Base-by-base conservation (phyloP, 2,329 filamentous ascomycete species). In the Pleoardoris graminearum region DNA sequence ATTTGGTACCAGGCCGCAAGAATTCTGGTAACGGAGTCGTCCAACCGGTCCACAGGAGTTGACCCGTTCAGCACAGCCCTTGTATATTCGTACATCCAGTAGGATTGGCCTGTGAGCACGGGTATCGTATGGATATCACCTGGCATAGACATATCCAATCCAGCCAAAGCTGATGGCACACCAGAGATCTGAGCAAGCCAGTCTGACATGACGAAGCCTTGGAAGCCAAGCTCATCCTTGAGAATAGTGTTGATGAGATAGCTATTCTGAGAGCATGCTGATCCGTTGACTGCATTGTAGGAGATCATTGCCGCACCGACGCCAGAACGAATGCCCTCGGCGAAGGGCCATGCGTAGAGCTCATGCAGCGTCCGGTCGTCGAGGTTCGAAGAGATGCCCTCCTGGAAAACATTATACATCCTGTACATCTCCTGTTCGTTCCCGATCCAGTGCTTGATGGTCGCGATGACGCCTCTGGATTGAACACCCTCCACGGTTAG, bases 111-210 rank as follows among this genome's bases (percentile, higher is more conserved):
- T 5, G 69, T 51, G 4, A 54, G 51, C 11, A 73, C 57, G 7
- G 71, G 71, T 23, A 73, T 51, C 1, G 76, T 78, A 5, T 91
- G 54, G 10, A 59, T 90, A 58, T 92, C 90, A 14, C 86, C 86
- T 11, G 86, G 86, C 86, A 89, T 89, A 10, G 84, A 82, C 83
- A 94, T 87, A 62, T 97, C 92, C 5, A 97, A 79, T 0, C 93
- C 93, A 14, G 91, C 87, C 7, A 96, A 76, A 6, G 91, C 88
- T 53, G 85, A 88, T 12, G 82, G 83, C 0, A 96, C 90, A 5
- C 92, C 92, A 7, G 87, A 87, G 56, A 90, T 85, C 67, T 96
- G 91, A 0, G 89, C 89, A 2, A 94, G 79, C 91, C 91, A 96
- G 70, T 96, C 92, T 1, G 85, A 87, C 81, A 94, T 89, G n/a